Evolutionary conservation across 1,284 basidiomycete species (phyloP), one percentile per base, ranked within the genome.

Genomic region (Sphagnurus paluster): DNA sequence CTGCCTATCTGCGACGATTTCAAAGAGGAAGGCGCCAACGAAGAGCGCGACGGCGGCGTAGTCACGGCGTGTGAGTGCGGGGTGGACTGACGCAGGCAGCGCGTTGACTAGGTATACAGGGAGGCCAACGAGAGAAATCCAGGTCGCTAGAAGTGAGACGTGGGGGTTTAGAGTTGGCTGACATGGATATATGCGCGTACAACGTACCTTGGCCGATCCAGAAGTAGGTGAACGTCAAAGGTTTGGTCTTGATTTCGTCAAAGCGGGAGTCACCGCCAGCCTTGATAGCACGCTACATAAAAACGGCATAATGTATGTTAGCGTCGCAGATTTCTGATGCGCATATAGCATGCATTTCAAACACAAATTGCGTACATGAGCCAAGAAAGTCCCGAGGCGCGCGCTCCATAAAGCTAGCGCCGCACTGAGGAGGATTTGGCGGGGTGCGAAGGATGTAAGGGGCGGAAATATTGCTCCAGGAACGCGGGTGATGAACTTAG

Each of bases 121-220:
- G 3, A 90, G 70, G 10, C 86, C 84, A 39, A 85, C 82, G 10
- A 84, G 51, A 36, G 80, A 72, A 38, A 88, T 77, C 87, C 87
- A 90, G 2, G 79, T 79, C 0, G 83, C 86, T 82, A 46, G 26
- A 44, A 34, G n/a, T n/a, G n/a, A n/a, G n/a, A n/a, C n/a, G n/a
- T n/a, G n/a, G n/a, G n/a, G n/a, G n/a, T n/a, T n/a, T n/a, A n/a
- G n/a, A n/a, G n/a, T n/a, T n/a, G n/a, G n/a, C n/a, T n/a, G n/a
- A n/a, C n/a, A n/a, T n/a, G n/a, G n/a, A n/a, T n/a, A n/a, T n/a
- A n/a, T n/a, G n/a, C n/a, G n/a, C n/a, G n/a, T n/a, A n/a, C n/a
- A n/a, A n/a, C n/a, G n/a, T 46, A 79, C 80, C 80, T 70, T 90
- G 87, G 5, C 75, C 79, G 57, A 88, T 73, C 87, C 87, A 92